A percentile compares a stretch with the other conserved stretches of the same genome.
Conservation (phyloP, 139 green algal species). For the Deuterostichococcus epilithicus region DNA sequence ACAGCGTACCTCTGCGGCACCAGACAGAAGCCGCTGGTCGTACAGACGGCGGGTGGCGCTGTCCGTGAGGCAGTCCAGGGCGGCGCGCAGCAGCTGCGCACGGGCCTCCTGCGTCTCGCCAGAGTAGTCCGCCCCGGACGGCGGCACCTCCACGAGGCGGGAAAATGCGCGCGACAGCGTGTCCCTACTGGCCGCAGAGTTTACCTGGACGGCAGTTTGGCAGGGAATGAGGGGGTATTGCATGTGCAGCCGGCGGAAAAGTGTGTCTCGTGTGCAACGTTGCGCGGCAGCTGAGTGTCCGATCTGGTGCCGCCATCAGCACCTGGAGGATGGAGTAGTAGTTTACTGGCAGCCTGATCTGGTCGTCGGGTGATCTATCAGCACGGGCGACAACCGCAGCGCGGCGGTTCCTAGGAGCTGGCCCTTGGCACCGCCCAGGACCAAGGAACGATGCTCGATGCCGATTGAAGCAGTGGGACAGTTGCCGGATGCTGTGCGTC, state of each 20-base stretch:
- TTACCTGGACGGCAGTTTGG: not conserved
- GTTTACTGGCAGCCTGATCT: not conserved
- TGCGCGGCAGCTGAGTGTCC: not conserved
- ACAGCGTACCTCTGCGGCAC: not conserved
- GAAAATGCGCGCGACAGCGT: not conserved
- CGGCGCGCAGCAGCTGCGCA: not conserved
- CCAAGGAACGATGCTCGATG: too few relatives aligned
- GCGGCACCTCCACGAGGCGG: not conserved
- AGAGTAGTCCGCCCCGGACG: not conserved
- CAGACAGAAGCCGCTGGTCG: not conserved
- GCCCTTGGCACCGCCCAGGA: too few relatives aligned
- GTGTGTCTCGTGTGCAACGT: not conserved
- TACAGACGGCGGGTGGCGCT: not conserved
- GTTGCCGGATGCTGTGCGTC: too few relatives aligned
- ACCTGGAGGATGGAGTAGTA: not conserved
- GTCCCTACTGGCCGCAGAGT: not conserved
- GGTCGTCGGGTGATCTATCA: too few relatives aligned
- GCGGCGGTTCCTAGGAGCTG: too few relatives aligned
- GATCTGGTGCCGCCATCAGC: too few relatives aligned
- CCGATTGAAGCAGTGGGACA: too few relatives aligned
- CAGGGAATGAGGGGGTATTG: not conserved
- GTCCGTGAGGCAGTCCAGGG: not conserved
- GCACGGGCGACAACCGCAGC: too few relatives aligned
- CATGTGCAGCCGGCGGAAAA: too few relatives aligned
- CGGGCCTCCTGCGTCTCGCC: not conserved